phyloP scores from a whole-genome alignment of 2,329 filamentous ascomycete genomes.

The Apiospora marii region DNA sequence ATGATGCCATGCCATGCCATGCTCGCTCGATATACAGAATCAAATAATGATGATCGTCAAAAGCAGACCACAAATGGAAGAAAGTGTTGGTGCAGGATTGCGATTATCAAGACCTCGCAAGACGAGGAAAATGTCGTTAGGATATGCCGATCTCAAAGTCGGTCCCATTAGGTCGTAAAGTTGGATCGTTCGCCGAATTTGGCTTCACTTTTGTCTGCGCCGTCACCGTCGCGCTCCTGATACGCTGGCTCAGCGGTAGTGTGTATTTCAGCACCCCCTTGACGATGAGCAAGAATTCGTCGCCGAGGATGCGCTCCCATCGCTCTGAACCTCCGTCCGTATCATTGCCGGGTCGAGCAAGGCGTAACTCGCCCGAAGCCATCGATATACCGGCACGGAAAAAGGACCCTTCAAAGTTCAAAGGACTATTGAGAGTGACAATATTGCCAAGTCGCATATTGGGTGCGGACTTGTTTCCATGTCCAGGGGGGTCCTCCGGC shows the following conservation, averaged over 20 bases:
- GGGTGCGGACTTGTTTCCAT: slow-evolving; percentile 62
- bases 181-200: slow-evolving; percentile 66
- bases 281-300: slow-evolving; percentile 93
- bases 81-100: background rate
- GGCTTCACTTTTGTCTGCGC: slow-evolving; percentile 68
- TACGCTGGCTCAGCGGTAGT: slow-evolving; percentile 66
- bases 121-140: slow-evolving; percentile 22
- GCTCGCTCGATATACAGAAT: slow-evolving; percentile 49
- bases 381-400: slow-evolving; percentile 76
- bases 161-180: slow-evolving; percentile 48
- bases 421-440: slow-evolving; percentile 82
- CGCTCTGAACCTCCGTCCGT: slow-evolving; percentile 85
- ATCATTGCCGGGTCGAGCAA: slow-evolving; percentile 84
- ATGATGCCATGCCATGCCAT: slow-evolving; percentile 33
- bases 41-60: slow-evolving; percentile 13
- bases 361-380: slow-evolving; percentile 83
- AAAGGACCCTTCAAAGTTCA: slow-evolving; percentile 90
- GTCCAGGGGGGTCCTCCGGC: slow-evolving; percentile 59
- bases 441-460: slow-evolving; percentile 95
- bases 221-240: slow-evolving; percentile 67
- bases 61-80: slow-evolving; percentile 15
- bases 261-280: slow-evolving; percentile 89
- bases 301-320: slow-evolving; percentile 89
- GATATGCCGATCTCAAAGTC: slow-evolving; percentile 37
- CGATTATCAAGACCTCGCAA: slow-evolving; percentile 11